Base-by-base conservation (phyloP, 176 grass and related monocot species). In the Otatea glauca region DNA sequence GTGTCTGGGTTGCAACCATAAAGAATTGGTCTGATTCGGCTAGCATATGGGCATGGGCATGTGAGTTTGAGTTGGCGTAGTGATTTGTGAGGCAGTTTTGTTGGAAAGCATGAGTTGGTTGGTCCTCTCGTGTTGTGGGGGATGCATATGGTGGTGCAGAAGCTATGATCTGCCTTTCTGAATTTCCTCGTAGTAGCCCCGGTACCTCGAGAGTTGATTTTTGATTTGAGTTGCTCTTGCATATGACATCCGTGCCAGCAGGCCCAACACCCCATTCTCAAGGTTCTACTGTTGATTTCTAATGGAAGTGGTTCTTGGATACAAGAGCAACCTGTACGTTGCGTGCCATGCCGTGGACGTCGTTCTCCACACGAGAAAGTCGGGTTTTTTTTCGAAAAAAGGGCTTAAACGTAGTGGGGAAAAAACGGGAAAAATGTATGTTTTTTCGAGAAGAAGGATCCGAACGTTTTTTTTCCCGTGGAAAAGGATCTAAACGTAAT, bases 1-100 rank as follows among this genome's bases (percentile, higher is more conserved):
- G 11, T 24, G 24, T 16, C 43, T 8, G 15, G 48, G 32, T 32
- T 53, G 71, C 78, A 21, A 60, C 58, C 69, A 13, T 90, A 87
- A 87, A 90, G 13, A 87, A 87, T 68, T 73, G 12, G 15, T n/a
- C 7, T 35, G 72, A 35, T 34, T 48, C 34, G 55, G 64, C 15
- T 9, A 47, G 73, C 77, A 70, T 81, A 44, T 58, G 87, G 37
- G 49, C 45, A 15, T 59, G 38, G 64, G 48, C 79, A 79, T 79
- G 84, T 79, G 88, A 48, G 44, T 21, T 56, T 21, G 74, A 29
- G 56, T 41, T 73, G 59, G 56, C 67, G 44, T 11, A 18, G 25
- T 56, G 75, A 29, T 56, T 83, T 20, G 68, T 27, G 59, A 75
- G 69, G 49, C 27, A 4, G 41, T 69, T 85, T 47, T 74, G 81